Conservation (phyloP, 2,329 filamentous ascomycete genomes). For the Curvularia sp. region DNA sequence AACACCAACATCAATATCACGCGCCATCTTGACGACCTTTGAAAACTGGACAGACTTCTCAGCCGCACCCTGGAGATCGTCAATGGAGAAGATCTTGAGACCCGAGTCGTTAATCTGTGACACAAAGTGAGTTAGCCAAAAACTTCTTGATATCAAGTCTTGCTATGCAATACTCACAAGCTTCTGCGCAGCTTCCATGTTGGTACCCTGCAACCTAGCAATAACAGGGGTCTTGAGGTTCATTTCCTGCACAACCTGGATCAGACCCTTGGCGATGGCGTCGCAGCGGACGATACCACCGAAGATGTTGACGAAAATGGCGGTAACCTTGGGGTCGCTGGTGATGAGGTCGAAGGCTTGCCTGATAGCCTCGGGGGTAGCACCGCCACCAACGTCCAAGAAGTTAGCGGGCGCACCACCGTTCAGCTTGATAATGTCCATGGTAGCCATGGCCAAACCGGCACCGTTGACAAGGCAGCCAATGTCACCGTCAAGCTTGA, state of each 20-base stretch:
- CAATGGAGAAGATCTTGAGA: slow-evolving; percentile 99
- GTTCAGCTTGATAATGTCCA: slow-evolving; percentile 99
- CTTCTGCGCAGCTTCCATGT: slow-evolving; percentile 93
- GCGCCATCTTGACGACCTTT: slow-evolving; percentile 98
- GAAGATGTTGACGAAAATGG: slow-evolving; percentile 99
- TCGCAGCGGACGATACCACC: slow-evolving; percentile 98
- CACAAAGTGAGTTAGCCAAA: slow-evolving; percentile 17
- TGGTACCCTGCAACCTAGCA: slow-evolving; percentile 95
- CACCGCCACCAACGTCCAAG: slow-evolving; percentile 97
- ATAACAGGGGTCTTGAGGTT: slow-evolving; percentile 97
- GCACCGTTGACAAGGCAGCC: slow-evolving; percentile 99
- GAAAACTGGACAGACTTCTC: slow-evolving; percentile 99
- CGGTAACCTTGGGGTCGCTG: slow-evolving; percentile 95
- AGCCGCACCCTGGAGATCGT: slow-evolving; percentile 94
- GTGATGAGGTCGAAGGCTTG: slow-evolving; percentile 99
- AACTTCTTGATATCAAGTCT: background rate
- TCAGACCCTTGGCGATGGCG: slow-evolving; percentile 93
- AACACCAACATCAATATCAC: slow-evolving; percentile 96
- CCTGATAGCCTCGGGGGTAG: slow-evolving; percentile 94
- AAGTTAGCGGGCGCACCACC: slow-evolving; percentile 97
- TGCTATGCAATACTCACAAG: slow-evolving; percentile 58
- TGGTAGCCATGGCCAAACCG: slow-evolving; percentile 99
- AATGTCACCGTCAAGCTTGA: slow-evolving; percentile 99
- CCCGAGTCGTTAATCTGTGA: slow-evolving; percentile 88
- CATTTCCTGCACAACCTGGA: slow-evolving; percentile 92